A percentile compares a stretch with the other conserved stretches of the same genome.
phyloP scores from a whole-genome alignment of 2,329 filamentous ascomycete genomes.

The Arthrobotrys iridis region DNA sequence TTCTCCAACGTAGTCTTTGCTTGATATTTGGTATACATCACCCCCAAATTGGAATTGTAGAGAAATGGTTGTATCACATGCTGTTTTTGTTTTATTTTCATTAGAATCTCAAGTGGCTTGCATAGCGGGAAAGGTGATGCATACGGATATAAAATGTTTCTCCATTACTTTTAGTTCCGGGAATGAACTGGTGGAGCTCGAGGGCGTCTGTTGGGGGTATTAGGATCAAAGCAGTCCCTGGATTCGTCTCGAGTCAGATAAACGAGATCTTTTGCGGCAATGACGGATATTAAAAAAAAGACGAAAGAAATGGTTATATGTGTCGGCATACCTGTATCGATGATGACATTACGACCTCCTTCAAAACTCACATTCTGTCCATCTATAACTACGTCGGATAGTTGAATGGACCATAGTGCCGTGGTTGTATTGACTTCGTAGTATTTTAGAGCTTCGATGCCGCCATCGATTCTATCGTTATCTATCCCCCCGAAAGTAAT shows the following conservation, averaged over 20 bases:
- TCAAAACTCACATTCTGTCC: conserved; percentile 68
- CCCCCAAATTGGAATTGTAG: conserved; percentile 76
- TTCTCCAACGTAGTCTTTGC: conserved; percentile 74
- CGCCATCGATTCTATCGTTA: conserved; percentile 68
- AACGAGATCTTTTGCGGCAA: neutral
- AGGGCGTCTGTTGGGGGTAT: conserved; percentile 74
- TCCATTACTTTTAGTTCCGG: conserved; percentile 69
- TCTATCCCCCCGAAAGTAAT: conserved; percentile 80
- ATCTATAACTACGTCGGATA: conserved; percentile 73
- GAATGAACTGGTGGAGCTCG: conserved; percentile 74
- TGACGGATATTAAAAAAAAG: conserved; percentile 67
- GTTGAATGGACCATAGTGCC: conserved; percentile 76
- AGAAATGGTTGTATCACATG: conserved; percentile 73
- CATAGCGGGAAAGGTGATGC: neutral
- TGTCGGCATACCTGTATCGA: conserved; percentile 83
- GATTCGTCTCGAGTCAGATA: neutral
- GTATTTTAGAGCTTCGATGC: conserved; percentile 75
- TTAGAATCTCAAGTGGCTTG: neutral
- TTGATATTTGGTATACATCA: conserved; percentile 72
- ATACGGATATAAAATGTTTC: conserved; percentile 67
- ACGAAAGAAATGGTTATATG: neutral
- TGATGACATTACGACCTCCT: conserved; percentile 65
- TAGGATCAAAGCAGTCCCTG: conserved; percentile 66
- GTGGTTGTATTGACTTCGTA: conserved; percentile 65
- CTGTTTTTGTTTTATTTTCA: conserved; percentile 65